Conservation (phyloP, 495 filamentous ascomycete genomes). For the Penicillium herquei region DNA sequence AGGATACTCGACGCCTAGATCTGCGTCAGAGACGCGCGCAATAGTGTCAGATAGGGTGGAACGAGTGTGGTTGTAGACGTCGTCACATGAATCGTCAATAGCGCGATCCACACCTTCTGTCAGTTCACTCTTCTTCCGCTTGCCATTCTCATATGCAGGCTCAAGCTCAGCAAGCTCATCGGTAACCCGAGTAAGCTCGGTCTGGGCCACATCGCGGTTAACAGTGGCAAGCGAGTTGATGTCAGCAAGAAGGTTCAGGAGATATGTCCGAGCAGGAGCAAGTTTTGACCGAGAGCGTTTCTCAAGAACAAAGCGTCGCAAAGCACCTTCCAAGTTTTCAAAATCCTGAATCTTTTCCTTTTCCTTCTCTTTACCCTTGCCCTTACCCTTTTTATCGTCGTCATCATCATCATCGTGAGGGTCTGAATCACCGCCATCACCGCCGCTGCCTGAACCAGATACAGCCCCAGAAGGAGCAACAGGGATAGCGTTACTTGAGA, state of each 20-base stretch:
- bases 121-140: slow-evolving; percentile 77
- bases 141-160: slow-evolving; percentile 78
- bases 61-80: slow-evolving; percentile 81
- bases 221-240: slow-evolving; percentile 78
- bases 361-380: slow-evolving; percentile 87
- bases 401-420: slow-evolving; percentile 53
- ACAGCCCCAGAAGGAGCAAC: slow-evolving; percentile 55
- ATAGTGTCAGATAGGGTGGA: slow-evolving; percentile 70
- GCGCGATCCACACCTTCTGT: slow-evolving; percentile 76
- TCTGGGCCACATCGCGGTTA: slow-evolving; percentile 81
- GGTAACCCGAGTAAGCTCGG: slow-evolving; percentile 81
- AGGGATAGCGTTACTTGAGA: slow-evolving; percentile 92
- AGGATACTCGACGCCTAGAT: slow-evolving; percentile 81
- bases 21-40: slow-evolving; percentile 65
- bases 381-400: slow-evolving; percentile 45
- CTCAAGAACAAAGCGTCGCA: slow-evolving; percentile 92
- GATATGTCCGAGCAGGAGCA: slow-evolving; percentile 91
- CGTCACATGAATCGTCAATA: slow-evolving; percentile 80
- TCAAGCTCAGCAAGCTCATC: slow-evolving; percentile 79
- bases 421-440: slow-evolving; percentile 59
- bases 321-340: slow-evolving; percentile 78
- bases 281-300: slow-evolving; percentile 94
- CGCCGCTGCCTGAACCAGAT: slow-evolving; percentile 52
- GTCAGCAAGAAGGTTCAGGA: slow-evolving; percentile 89
- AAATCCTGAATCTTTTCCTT: slow-evolving; percentile 86